Evolutionary conservation across 2,329 filamentous ascomycete species (phyloP).

Genomic region (Penicillium sp.): DNA sequence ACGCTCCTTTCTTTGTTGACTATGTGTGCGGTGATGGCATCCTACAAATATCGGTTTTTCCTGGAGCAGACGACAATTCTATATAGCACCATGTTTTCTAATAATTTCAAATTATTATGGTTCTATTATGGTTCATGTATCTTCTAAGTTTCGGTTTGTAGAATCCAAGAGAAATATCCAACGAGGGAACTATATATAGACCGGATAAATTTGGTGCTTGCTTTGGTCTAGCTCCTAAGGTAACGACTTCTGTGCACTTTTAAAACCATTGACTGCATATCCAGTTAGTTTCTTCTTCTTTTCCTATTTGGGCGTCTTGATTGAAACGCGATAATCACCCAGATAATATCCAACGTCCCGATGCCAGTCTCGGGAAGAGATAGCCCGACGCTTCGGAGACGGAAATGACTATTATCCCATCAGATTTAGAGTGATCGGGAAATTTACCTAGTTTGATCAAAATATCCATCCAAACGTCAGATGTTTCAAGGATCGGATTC

Average conservation of each 20-base stretch:
- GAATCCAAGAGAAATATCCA: background rate
- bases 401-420: background rate
- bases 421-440: background rate
- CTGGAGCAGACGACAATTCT: background rate
- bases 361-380: background rate
- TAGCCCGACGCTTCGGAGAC: background rate
- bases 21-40: background rate
- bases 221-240: background rate
- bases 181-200: background rate
- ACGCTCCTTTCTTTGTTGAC: background rate
- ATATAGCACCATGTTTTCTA: no score
- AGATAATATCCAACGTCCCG: background rate
- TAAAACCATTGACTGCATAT: background rate
- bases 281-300: background rate
- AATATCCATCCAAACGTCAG: background rate
- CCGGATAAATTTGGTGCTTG: no score
- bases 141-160: background rate
- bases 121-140: background rate
- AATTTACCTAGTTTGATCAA: background rate
- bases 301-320: background rate
- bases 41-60: background rate
- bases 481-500: background rate
- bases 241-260: no score
- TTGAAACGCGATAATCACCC: background rate
- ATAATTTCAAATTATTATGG: no score